Percentiles rank a stretch among this genome's conserved stretches.
These are phyloP conservation scores for Entomophthora muscae DNA, from an alignment of 371 early-diverging fungal species.

Conservation along the genomic window DNA sequence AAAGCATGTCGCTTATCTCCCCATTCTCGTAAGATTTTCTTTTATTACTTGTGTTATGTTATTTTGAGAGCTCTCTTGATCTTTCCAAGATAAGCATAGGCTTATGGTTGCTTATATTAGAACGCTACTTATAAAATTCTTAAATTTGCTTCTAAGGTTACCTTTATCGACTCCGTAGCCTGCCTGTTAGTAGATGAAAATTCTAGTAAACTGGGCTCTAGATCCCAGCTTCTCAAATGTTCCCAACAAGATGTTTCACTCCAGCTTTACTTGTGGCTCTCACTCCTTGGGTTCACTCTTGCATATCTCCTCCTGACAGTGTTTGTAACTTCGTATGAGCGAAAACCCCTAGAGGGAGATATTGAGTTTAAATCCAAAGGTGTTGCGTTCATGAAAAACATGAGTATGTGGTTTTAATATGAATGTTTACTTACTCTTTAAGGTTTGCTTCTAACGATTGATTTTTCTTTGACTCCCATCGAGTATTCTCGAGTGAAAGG, in stretches of 20 bases:
- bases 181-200: constrained; percentile 11
- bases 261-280: constrained; percentile 32
- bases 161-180: constrained; percentile 20
- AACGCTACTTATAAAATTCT: too few species aligned
- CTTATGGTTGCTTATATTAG: too few species aligned
- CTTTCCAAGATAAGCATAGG: too few species aligned
- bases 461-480: constrained; percentile 19
- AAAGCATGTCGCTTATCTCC: constrained; percentile 12
- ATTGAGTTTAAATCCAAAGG: constrained; percentile 46
- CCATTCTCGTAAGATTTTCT: constrained; percentile 13
- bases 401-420: constrained; percentile 25
- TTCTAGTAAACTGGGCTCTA: constrained; percentile 13
- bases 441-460: constrained; percentile 20
- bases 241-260: background rate
- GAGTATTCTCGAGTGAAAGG: constrained; percentile 18
- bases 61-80: too few species aligned
- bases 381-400: constrained; percentile 47
- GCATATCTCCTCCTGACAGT: constrained; percentile 40
- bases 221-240: constrained; percentile 13
- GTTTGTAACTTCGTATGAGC: constrained; percentile 48
- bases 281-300: constrained; percentile 30
- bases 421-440: background rate
- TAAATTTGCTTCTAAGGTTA: constrained; percentile 10
- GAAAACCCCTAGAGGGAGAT: constrained; percentile 39
- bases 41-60: too few species aligned